phyloP scores from a whole-genome alignment of 1,284 basidiomycete species.

The Malassezia obtusa region DNA sequence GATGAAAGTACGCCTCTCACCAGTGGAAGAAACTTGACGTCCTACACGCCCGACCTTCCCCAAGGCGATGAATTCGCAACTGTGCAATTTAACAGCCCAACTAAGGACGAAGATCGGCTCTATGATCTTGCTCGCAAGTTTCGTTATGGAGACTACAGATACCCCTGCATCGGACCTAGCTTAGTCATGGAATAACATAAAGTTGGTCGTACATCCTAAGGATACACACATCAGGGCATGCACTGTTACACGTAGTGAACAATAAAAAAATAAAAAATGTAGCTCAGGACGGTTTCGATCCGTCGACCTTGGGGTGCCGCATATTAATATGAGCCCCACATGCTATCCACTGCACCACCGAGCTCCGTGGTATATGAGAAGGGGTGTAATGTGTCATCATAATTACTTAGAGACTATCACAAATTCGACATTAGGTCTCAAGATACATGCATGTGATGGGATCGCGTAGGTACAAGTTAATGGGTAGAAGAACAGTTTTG shows the following conservation, averaged over 20 bases:
- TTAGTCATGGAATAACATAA: not conserved
- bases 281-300: slow-evolving; percentile 21
- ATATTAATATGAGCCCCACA: slow-evolving; percentile 21
- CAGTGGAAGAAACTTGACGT: not conserved
- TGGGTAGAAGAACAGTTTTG: too few relatives aligned
- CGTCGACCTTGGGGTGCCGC: slow-evolving; percentile 23
- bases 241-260: too few relatives aligned
- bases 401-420: too few relatives aligned
- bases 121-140: slow-evolving; percentile 63
- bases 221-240: too few relatives aligned
- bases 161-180: slow-evolving; percentile 52
- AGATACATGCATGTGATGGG: too few relatives aligned
- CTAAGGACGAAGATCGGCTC: slow-evolving; percentile 59
- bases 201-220: too few relatives aligned
- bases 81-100: slow-evolving; percentile 55
- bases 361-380: not conserved
- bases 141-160: slow-evolving; percentile 83
- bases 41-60: not conserved
- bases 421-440: too few relatives aligned
- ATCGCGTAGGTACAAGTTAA: too few relatives aligned
- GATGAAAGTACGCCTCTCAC: not conserved
- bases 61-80: not conserved
- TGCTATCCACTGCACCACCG: slow-evolving; percentile 22
- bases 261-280: slow-evolving; percentile 12
- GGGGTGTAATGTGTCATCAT: too few relatives aligned